These are phyloP conservation scores for Cystobasidiaceae sp. DNA, from an alignment of 1,284 basidiomycete species.

Conservation along the genomic window DNA sequence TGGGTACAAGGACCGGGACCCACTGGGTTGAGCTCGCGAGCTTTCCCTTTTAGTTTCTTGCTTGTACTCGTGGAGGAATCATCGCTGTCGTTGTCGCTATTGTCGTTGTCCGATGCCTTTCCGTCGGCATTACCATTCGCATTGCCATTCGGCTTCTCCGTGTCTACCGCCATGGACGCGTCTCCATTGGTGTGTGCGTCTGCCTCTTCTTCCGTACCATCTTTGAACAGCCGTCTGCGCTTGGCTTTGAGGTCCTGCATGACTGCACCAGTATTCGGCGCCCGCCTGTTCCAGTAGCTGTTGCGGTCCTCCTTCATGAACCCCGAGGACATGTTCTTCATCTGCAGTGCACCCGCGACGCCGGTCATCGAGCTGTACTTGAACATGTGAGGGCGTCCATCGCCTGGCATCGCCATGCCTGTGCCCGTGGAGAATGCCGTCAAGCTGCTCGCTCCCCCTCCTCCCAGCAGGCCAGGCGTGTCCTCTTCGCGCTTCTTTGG, in stretches of 20 bases:
- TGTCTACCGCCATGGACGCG: neutral
- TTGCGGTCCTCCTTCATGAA: conserved; percentile 28
- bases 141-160: neutral
- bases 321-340: conserved; percentile 24
- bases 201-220: neutral
- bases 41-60: conserved; percentile 25
- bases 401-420: conserved; percentile 13
- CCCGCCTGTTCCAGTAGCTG: conserved; percentile 22
- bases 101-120: neutral
- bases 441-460: too few relatives aligned
- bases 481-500: conserved; percentile 4
- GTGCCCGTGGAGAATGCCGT: too few relatives aligned
- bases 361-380: conserved; percentile 25
- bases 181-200: neutral
- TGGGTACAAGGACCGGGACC: neutral
- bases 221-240: conserved; percentile 1
- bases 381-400: conserved; percentile 15
- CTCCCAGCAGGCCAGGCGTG: neutral
- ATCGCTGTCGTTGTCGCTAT: neutral
- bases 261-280: conserved; percentile 2
- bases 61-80: neutral
- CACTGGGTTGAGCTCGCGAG: neutral
- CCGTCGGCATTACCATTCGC: neutral
- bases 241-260: conserved; percentile 16
- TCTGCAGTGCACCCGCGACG: conserved; percentile 20